Evolutionary conservation across 1,284 basidiomycete genomes (phyloP).

Genomic region (Cutaneotrichosporon sp.): DNA sequence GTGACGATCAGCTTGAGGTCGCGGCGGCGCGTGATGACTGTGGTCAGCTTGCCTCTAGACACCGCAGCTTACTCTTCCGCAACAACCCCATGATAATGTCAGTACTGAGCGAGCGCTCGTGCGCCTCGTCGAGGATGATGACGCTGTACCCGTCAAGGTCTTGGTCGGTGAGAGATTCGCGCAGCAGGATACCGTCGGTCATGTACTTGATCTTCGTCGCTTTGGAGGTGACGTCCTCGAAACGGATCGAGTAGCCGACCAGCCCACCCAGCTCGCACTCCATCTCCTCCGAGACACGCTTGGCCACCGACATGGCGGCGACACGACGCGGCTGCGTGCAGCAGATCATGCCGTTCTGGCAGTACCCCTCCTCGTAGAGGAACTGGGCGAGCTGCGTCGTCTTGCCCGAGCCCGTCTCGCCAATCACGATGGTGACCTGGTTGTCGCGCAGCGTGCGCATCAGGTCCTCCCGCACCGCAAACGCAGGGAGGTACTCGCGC

Average conservation of each 20-base stretch:
- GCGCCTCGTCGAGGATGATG: conserved; percentile 95
- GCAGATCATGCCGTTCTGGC: conserved; percentile 80
- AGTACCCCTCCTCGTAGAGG: conserved; percentile 94
- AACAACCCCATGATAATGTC: conserved; percentile 96
- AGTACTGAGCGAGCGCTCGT: conserved; percentile 92
- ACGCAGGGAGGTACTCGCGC: conserved; percentile 94
- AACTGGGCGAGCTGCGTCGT: conserved; percentile 92
- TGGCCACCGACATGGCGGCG: conserved; percentile 97
- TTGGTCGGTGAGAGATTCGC: conserved; percentile 93
- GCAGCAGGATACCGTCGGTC: conserved; percentile 95
- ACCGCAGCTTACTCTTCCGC: conserved; percentile 70
- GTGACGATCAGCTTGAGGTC: conserved; percentile 97
- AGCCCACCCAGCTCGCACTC: conserved; percentile 79
- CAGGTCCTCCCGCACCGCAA: conserved; percentile 93
- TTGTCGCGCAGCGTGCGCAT: conserved; percentile 90
- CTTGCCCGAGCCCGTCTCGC: conserved; percentile 94
- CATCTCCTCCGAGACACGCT: conserved; percentile 95
- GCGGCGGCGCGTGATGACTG: conserved; percentile 84
- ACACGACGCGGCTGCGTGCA: conserved; percentile 97
- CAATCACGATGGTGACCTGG: conserved; percentile 92
- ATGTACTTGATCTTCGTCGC: conserved; percentile 97
- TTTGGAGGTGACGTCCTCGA: conserved; percentile 91
- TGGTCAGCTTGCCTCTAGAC: neutral
- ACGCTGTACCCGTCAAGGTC: conserved; percentile 94
- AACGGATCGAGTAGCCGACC: conserved; percentile 96